Base-by-base conservation (phyloP, 2,329 filamentous ascomycete species). In the Grosmannia serpens region DNA sequence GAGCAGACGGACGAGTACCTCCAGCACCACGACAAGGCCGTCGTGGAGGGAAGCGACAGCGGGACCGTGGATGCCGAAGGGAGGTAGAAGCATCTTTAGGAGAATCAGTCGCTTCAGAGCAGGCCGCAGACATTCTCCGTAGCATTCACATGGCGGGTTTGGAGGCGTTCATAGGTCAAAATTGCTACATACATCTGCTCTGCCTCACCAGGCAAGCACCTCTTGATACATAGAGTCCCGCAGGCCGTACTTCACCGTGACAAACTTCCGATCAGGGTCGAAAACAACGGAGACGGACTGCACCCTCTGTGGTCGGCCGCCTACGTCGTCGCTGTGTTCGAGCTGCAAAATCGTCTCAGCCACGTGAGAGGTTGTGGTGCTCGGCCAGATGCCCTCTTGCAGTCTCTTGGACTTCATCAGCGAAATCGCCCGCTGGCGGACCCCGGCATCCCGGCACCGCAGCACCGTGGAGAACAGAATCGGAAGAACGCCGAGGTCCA, bases 1-100 rank as follows among this genome's bases (percentile, higher is more conserved):
- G 71, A 74, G 61, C 51, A 57, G 41, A 62, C 60, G 1, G 57
- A 55, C 20, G 59, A 59, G 52, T 57, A 62, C 26, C 47, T 41
- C 9, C 35, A 24, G 20, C 54, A 59, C 8, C 41, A 44, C 41
- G 20, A 44, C 8, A 9, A 44, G 20, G 15, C 35, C 15, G 1
- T 17, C 13, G 35, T 44, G 20, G 41, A 44, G 41, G 38, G 41
- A 44, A 17, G 35, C 35, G 41, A 44, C 41, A 44, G 41, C 41
- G 41, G 20, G 20, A 38, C 20, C 7, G 41, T 4, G n/a, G 20
- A 4, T 15, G 2, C 35, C 41, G 20, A 6, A 44, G 10, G 31
- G 31, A 5, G 5, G 41, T n/a, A 44, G 20, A 17, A 44, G 20
- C 20, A 22, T n/a, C 20, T 15, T 4, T 17, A 15, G 35, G 33